Evolutionary conservation across 1,139 yeast species (phyloP).

Genomic region (Blastobotrys apis): DNA sequence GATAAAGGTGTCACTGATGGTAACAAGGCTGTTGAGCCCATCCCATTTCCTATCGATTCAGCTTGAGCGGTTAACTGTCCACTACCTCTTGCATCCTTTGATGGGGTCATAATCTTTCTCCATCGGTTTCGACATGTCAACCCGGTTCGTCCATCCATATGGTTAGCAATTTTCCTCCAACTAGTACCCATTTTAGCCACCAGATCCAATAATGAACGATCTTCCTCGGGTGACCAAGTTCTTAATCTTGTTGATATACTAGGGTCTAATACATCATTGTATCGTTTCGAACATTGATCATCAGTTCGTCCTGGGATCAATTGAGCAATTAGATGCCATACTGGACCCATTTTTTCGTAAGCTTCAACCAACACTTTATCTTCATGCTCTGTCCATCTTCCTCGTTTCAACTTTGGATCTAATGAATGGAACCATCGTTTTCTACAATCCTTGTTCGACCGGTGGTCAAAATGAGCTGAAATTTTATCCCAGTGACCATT

Average conservation of each 20-base stretch:
- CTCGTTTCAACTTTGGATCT: conserved; percentile 76
- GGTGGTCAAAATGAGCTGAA: conserved; percentile 60
- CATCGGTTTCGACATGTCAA: conserved; percentile 88
- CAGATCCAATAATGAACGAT: conserved; percentile 56
- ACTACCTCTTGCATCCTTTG: conserved; percentile 41
- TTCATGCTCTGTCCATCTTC: conserved; percentile 86
- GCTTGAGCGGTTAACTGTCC: conserved; percentile 26
- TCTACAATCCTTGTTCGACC: conserved; percentile 88
- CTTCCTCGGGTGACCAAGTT: conserved; percentile 80
- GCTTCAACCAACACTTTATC: conserved; percentile 64
- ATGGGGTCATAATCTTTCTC: conserved; percentile 79
- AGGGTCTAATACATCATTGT: conserved; percentile 85
- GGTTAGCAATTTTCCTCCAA: conserved; percentile 78
- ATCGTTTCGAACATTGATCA: conserved; percentile 91
- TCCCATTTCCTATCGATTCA: background rate
- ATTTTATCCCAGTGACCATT: conserved; percentile 67
- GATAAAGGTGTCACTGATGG: background rate
- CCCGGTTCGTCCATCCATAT: conserved; percentile 77
- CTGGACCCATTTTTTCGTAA: conserved; percentile 63
- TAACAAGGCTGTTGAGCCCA: background rate
- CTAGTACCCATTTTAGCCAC: conserved; percentile 78
- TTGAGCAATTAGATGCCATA: conserved; percentile 80
- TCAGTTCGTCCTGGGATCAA: conserved; percentile 83
- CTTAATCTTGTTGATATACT: conserved; percentile 69
- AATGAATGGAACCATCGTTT: conserved; percentile 85